A percentile compares a stretch with the other conserved stretches of the same genome.
phyloP scores from a whole-genome alignment of 495 filamentous ascomycete genomes.

The Aspergillus affinis region DNA sequence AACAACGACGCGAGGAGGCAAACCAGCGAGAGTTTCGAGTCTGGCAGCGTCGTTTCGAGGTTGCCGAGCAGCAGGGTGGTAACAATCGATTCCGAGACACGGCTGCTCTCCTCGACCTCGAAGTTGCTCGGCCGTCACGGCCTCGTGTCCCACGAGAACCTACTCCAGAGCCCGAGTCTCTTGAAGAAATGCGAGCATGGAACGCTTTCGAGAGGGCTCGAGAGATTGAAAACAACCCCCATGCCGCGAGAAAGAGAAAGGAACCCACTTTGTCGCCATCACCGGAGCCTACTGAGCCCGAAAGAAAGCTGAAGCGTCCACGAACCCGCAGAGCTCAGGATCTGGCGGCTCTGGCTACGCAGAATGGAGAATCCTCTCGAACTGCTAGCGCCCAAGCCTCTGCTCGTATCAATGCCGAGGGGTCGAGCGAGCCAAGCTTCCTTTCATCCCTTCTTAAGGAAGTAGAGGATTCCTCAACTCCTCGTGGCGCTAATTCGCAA shows the following conservation, averaged over 20 bases:
- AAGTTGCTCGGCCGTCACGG: conserved; percentile 44
- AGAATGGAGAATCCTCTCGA: conserved; percentile 48
- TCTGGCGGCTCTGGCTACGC: conserved; percentile 40
- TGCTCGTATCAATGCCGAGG: conserved; percentile 34
- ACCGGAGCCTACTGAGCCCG: conserved; percentile 59
- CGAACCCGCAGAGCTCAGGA: conserved; percentile 62
- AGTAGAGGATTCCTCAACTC: conserved; percentile 67
- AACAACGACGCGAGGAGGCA: conserved; percentile 57
- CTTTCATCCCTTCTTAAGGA: conserved; percentile 81
- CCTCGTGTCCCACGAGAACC: conserved; percentile 46
- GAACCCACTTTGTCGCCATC: conserved; percentile 73
- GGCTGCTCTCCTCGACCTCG: conserved; percentile 50
- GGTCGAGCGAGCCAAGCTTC: conserved; percentile 59
- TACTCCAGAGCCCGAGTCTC: conserved; percentile 61
- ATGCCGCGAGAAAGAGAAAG: conserved; percentile 68
- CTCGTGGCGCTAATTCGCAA: conserved; percentile 52
- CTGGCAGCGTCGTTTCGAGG: conserved; percentile 78
- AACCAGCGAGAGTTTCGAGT: conserved; percentile 66
- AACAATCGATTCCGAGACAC: conserved; percentile 68
- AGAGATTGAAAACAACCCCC: conserved; percentile 58
- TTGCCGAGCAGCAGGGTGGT: conserved; percentile 77
- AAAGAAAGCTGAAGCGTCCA: conserved; percentile 81
- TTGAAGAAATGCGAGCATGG: conserved; percentile 84
- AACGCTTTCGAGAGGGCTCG: conserved; percentile 82
- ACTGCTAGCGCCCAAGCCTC: conserved; percentile 31